These are phyloP conservation scores for Tricholoma furcatifolium DNA, from an alignment of 768 basidiomycete species.

Conservation along the genomic window DNA sequence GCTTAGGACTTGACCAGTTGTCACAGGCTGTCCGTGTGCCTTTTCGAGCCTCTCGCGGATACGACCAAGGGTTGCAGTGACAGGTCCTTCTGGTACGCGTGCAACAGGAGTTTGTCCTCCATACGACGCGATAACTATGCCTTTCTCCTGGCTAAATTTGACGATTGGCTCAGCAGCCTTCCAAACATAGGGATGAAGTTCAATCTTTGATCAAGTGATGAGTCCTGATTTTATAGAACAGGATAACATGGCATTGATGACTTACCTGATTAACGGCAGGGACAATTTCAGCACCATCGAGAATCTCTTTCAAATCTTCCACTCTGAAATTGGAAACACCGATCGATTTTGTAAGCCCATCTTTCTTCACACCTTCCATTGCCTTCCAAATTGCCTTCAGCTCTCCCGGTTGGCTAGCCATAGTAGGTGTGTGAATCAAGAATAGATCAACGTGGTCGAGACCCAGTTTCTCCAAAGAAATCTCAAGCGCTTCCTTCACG, in stretches of 20 bases:
- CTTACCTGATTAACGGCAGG: conserved; percentile 72
- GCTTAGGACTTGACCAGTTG: conserved; percentile 62
- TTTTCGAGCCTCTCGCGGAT: conserved; percentile 52
- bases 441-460: conserved; percentile 62
- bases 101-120: conserved; percentile 51
- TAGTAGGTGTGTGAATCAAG: conserved; percentile 52
- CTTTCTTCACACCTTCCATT: conserved; percentile 55
- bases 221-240: background rate
- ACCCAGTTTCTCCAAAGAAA: conserved; percentile 52
- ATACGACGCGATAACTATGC: conserved; percentile 67
- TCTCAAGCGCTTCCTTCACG: conserved; percentile 46
- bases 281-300: conserved; percentile 47
- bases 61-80: conserved; percentile 51
- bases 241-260: background rate
- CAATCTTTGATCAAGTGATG: conserved; percentile 41
- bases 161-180: conserved; percentile 55
- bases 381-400: conserved; percentile 56
- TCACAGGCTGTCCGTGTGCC: conserved; percentile 37
- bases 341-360: conserved; percentile 52
- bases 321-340: conserved; percentile 71
- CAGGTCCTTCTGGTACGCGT: conserved; percentile 50
- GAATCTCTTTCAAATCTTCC: conserved; percentile 48
- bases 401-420: conserved; percentile 33
- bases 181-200: conserved; percentile 72
- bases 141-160: conserved; percentile 50